Base-by-base conservation (phyloP, 805 yeast genomes). In the Candida dendrica region DNA sequence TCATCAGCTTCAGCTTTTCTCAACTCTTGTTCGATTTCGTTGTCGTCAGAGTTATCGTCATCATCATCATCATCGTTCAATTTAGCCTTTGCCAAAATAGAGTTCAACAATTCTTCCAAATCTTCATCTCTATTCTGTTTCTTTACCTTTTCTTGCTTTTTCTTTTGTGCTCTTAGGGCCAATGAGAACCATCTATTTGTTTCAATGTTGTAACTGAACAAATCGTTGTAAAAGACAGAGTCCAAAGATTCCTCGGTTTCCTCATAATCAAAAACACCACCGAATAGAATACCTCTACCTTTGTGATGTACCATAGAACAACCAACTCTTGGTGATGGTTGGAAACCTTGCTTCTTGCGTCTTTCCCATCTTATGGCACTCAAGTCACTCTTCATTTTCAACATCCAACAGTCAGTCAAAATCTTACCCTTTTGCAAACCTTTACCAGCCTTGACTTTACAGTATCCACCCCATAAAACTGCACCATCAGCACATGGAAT, bases 271-370 rank as follows among this genome's bases (percentile, higher is more conserved):
- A 77, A 90, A 13, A 93, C 98, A 53, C 98, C 98, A 32, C 98
- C 98, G 66, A 91, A 93, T 56, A 90, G 55, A 9, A 91, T 74
- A 44, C 97, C 97, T 66, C 97, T 79, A 44, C 95, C 95, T 53
- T 86, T 84, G 63, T 91, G 98, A 49, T 72, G 72, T 9, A 81
- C 89, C 81, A 91, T 77, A 4, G 95, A 81, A 56, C 95, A 84
- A 0, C 98, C 98, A n/a, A 87, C 96, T 53, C 98, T 75, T 13
- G 97, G 85, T 2, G 91, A 77, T 4, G 97, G 97, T 46, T 82
- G 89, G 59, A 82, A 85, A 3, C 95, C 95, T 57, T 87, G 91
- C 51, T 86, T 88, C 47, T 86, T 77, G 50, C 95, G 76, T 58
- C 96, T 73, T 63, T 93, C 98, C 84, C 95, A 90, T 48, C 95